Conservation (phyloP, 2,329 filamentous ascomycete genomes). For the Fusarium liriodendri region DNA sequence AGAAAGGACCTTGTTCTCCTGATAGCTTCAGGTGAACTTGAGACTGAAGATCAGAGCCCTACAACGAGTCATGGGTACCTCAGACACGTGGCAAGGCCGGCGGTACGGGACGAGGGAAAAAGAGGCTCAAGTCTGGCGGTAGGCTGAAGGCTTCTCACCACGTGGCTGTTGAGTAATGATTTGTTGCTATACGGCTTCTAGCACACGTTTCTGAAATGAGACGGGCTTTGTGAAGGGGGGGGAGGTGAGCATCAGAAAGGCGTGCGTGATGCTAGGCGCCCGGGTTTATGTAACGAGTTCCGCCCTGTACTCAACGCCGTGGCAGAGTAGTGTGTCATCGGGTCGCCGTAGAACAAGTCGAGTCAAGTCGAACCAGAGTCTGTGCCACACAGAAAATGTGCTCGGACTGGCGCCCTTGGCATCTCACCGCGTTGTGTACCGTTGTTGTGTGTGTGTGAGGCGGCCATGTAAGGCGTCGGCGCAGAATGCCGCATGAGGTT, state of each 20-base stretch:
- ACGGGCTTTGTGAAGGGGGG: not conserved
- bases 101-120: slow-evolving; percentile 7
- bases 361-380: not conserved
- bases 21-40: not conserved
- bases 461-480: not conserved
- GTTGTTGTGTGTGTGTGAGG: not conserved
- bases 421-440: not conserved
- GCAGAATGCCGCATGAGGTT: not conserved
- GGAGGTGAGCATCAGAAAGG: not conserved
- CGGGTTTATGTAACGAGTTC: slow-evolving; percentile 2
- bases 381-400: slow-evolving; percentile 1
- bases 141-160: not conserved
- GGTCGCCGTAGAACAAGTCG: not conserved
- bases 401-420: slow-evolving; percentile 7
- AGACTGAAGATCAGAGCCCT: not conserved
- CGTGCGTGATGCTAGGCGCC: not conserved
- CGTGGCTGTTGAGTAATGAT: not conserved
- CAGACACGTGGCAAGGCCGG: slow-evolving; percentile 7
- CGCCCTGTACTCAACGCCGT: not conserved
- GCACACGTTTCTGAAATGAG: not conserved
- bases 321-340: not conserved
- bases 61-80: slow-evolving; percentile 4
- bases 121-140: slow-evolving; percentile 1
- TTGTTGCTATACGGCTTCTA: not conserved
- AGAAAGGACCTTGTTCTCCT: not conserved